Evolutionary conservation across 2,329 filamentous ascomycete species (phyloP).

Genomic region (Talaromyces rugulosus): DNA sequence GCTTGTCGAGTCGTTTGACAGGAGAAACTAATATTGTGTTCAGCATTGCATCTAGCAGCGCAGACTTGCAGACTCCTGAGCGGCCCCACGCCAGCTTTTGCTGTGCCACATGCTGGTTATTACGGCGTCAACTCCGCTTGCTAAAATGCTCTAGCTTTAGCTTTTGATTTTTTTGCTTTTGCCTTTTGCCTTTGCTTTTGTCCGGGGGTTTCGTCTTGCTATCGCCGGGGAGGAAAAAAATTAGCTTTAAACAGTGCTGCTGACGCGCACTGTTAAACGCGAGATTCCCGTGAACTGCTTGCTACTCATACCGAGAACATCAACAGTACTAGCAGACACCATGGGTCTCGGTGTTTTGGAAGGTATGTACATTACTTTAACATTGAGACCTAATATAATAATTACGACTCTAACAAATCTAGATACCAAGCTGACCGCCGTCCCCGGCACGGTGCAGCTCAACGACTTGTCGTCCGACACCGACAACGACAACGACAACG

Average conservation of each 20-base stretch:
- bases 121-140: too few relatives aligned
- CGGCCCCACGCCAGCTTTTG: not conserved
- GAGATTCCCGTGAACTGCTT: not conserved
- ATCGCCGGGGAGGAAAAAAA: not conserved
- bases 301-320: not conserved
- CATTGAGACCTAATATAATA: too few relatives aligned
- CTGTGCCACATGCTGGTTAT: not conserved
- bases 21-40: not conserved
- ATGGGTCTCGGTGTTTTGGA: not conserved
- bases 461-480: not conserved
- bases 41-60: not conserved
- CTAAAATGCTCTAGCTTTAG: too few relatives aligned
- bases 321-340: not conserved
- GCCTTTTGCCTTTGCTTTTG: not conserved
- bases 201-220: not conserved
- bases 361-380: not conserved
- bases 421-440: not conserved
- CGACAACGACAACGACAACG: not conserved
- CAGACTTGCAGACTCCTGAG: too few relatives aligned
- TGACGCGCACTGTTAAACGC: not conserved
- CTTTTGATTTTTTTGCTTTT: not conserved
- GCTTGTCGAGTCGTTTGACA: too few relatives aligned
- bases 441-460: not conserved
- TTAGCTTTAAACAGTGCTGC: not conserved
- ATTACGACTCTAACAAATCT: not conserved